These are phyloP conservation scores for Ambrosiella beaveri DNA, from an alignment of 2,329 filamentous ascomycete genomes.

Conservation along the genomic window DNA sequence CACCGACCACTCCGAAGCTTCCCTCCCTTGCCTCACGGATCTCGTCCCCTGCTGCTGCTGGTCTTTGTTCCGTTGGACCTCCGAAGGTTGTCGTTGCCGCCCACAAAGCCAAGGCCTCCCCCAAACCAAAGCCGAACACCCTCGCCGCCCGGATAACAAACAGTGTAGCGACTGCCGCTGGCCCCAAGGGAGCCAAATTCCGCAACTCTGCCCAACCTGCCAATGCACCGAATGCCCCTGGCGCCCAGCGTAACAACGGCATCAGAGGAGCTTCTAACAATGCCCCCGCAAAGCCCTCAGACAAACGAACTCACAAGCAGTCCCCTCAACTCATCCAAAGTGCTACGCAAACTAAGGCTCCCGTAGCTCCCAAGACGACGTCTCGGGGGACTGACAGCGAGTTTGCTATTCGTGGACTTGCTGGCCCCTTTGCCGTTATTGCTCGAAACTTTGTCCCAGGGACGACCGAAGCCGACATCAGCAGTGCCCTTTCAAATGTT, in stretches of 20 bases:
- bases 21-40: constrained; percentile 11
- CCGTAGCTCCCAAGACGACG: neutral
- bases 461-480: constrained; percentile 67
- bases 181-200: constrained; percentile 9
- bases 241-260: neutral
- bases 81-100: constrained; percentile 4
- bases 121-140: constrained; percentile 5
- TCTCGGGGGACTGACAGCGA: constrained; percentile 18
- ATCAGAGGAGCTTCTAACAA: neutral
- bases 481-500: constrained; percentile 62
- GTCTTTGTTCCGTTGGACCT: constrained; percentile 7
- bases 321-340: neutral
- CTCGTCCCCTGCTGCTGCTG: constrained; percentile 9
- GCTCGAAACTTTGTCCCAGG: constrained; percentile 70
- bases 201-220: neutral
- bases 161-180: constrained; percentile 4
- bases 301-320: neutral
- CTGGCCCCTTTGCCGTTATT: constrained; percentile 54
- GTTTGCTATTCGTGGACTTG: constrained; percentile 56
- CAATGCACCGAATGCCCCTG: neutral
- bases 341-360: neutral
- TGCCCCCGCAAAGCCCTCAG: neutral
- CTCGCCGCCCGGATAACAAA: constrained; percentile 8
- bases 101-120: neutral
- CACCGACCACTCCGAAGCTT: neutral